phyloP scores from a whole-genome alignment of 2,329 filamentous ascomycete genomes.

The Sporothrix dimorphospora region DNA sequence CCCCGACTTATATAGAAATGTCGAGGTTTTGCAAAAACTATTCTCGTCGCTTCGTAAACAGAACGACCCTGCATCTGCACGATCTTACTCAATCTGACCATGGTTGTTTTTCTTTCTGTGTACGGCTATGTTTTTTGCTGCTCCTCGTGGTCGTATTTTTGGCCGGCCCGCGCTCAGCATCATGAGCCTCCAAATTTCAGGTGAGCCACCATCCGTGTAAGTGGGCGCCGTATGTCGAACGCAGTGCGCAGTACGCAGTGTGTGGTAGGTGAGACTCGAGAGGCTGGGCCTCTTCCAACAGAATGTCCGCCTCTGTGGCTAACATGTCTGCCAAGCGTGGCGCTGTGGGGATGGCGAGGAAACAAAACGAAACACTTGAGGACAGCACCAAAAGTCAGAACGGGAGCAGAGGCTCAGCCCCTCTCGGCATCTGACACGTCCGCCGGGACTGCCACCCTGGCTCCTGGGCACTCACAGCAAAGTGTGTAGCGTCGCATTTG shows the following conservation, averaged over 20 bases:
- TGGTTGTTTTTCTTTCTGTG: not conserved
- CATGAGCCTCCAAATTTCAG: not conserved
- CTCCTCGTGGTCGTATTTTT: conserved; percentile 15
- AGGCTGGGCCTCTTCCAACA: not conserved
- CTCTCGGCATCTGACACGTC: conserved; percentile 10
- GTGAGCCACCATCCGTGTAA: conserved; percentile 18
- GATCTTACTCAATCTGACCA: conserved; percentile 20
- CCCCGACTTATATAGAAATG: conserved; percentile 27
- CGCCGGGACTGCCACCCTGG: not conserved
- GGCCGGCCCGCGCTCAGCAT: not conserved
- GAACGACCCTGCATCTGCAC: not conserved
- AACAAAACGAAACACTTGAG: not conserved
- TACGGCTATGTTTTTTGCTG: not conserved
- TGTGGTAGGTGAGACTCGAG: not conserved
- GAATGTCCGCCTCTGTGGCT: not conserved
- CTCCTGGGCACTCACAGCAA: too few species aligned
- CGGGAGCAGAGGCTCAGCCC: conserved; percentile 11
- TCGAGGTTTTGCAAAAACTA: not conserved
- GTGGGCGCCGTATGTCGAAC: not conserved
- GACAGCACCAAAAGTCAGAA: too few species aligned
- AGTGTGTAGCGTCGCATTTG: not conserved
- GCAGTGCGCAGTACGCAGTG: too few species aligned
- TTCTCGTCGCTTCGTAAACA: not conserved
- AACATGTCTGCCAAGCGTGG: not conserved
- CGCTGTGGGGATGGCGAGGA: not conserved